Base-by-base conservation (phyloP, 2,329 filamentous ascomycete species). In the Colletotrichum euphorbiae region DNA sequence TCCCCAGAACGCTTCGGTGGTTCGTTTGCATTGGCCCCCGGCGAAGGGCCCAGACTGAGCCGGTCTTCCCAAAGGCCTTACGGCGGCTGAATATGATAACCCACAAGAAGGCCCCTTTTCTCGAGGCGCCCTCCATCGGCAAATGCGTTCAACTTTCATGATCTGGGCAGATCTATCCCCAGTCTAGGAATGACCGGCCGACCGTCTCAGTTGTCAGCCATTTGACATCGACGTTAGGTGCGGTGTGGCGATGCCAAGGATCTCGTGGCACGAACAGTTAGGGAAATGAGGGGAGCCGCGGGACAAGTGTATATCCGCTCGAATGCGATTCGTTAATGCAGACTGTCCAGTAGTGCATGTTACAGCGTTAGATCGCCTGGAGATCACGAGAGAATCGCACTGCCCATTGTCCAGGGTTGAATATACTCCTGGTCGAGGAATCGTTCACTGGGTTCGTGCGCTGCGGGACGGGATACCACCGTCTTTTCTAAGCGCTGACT, bases 241-340 rank as follows among this genome's bases (percentile, higher is more conserved):
- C n/a, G 50, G 46, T 33, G 46, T 13, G 50, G 48, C 46, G 31
- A 15, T 51, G 51, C 59, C 59, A 50, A 45, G 58, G 63, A 51
- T 33, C 59, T 50, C 51, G 59, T 63, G 43, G 50, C 59, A 67
- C 63, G 51, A 67, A 63, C 51, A 45, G 51, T 63, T 62, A 51
- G 64, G 59, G 64, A 45, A 56, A 31, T 43, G 36, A 57, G 40
- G 40, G 46, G 59, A 51, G 36, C n/a, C 31, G 42, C 6, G 19
- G 24, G 19, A 56, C 17, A 61, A 42, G 48, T 55, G 24, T 63
- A 28, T 21, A 17, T 28, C 24, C 19, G 51, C 59, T 50, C 24
- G 9, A n/a, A 63, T 50, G 59, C 64, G 64, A 67, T 67, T 67
- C 36, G 64, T 42, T 67, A 28, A 33, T 56, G n/a, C 59, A 67